Conservation (phyloP, 2,329 filamentous ascomycete genomes). For the Ceratocystis smalleyi region DNA sequence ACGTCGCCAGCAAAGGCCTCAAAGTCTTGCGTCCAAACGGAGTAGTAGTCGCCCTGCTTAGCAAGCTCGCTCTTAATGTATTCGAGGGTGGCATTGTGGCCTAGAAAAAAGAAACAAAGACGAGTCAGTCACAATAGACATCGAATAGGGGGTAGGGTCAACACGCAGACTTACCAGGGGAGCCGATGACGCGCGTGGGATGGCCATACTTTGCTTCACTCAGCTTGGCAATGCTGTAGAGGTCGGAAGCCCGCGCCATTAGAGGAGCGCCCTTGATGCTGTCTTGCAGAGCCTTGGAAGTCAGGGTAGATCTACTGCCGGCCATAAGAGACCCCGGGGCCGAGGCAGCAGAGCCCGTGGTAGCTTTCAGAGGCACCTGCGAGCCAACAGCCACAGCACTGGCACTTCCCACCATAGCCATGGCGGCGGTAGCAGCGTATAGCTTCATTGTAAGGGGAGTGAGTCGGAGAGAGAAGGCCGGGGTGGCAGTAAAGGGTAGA, state of each 20-base stretch:
- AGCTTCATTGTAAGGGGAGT: slow-evolving; percentile 12
- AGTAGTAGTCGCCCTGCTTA: slow-evolving; percentile 44
- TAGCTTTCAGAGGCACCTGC: slow-evolving; percentile 10
- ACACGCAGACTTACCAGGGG: slow-evolving; percentile 32
- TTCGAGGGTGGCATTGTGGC: slow-evolving; percentile 47
- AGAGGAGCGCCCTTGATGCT: slow-evolving; percentile 42
- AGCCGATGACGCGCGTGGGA: slow-evolving; percentile 57
- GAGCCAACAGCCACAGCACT: slow-evolving; percentile 11
- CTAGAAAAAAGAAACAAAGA: slow-evolving; percentile 21
- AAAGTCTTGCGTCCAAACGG: slow-evolving; percentile 47
- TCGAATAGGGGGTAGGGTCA: neutral
- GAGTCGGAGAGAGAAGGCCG: neutral
- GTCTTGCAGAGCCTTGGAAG: slow-evolving; percentile 39
- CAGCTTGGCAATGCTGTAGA: slow-evolving; percentile 47
- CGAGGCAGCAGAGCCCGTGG: neutral
- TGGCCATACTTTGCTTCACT: slow-evolving; percentile 46
- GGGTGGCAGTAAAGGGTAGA: neutral
- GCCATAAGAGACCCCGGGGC: slow-evolving; percentile 1
- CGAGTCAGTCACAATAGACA: slow-evolving; percentile 3
- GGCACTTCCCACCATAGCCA: slow-evolving; percentile 15
- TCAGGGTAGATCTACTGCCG: slow-evolving; percentile 30
- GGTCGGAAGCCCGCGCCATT: slow-evolving; percentile 40
- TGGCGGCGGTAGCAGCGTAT: slow-evolving; percentile 7
- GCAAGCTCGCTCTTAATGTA: slow-evolving; percentile 44
- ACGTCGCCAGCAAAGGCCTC: slow-evolving; percentile 45